Evolutionary conservation across 1,139 yeast genomes (phyloP).

Genomic region (Scheffersomyces parashehatae): DNA sequence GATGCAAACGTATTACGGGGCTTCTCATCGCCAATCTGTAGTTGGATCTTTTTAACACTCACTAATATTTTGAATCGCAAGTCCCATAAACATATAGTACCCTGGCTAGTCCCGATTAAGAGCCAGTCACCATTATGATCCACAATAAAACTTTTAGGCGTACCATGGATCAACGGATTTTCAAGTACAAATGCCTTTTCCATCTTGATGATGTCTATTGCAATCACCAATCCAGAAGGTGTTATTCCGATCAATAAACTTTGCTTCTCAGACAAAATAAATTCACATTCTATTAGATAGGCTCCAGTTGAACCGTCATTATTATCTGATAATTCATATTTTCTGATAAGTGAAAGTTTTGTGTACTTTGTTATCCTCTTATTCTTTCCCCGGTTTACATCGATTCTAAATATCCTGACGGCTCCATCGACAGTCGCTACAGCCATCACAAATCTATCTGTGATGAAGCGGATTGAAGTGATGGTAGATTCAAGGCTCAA

Average conservation of each 20-base stretch:
- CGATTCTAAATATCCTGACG: conserved; percentile 58
- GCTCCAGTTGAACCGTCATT: conserved; percentile 24
- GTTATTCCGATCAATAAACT: conserved; percentile 49
- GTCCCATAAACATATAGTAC: conserved; percentile 81
- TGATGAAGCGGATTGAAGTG: conserved; percentile 52
- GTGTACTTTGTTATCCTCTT: conserved; percentile 33
- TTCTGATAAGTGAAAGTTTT: conserved; percentile 46
- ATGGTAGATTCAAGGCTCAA: conserved; percentile 51
- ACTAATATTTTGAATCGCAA: conserved; percentile 62
- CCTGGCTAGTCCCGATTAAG: conserved; percentile 72
- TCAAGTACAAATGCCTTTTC: conserved; percentile 40
- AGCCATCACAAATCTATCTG: conserved; percentile 64
- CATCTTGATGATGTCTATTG: conserved; percentile 65
- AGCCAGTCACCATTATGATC: conserved; percentile 60
- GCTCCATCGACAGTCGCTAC: conserved; percentile 68
- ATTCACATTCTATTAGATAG: conserved; percentile 45
- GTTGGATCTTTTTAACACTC: conserved; percentile 54
- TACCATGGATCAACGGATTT: conserved; percentile 67
- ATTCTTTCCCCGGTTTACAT: conserved; percentile 39
- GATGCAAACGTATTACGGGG: not conserved
- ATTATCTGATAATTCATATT: conserved; percentile 30
- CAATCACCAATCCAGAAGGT: conserved; percentile 52
- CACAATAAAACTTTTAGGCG: conserved; percentile 59
- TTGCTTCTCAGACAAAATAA: conserved; percentile 25
- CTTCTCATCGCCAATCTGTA: conserved; percentile 23